Evolutionary conservation across 2,329 filamentous ascomycete genomes (phyloP), one percentile per base, ranked within the genome.

Genomic region (Botryotinia narcissicola): DNA sequence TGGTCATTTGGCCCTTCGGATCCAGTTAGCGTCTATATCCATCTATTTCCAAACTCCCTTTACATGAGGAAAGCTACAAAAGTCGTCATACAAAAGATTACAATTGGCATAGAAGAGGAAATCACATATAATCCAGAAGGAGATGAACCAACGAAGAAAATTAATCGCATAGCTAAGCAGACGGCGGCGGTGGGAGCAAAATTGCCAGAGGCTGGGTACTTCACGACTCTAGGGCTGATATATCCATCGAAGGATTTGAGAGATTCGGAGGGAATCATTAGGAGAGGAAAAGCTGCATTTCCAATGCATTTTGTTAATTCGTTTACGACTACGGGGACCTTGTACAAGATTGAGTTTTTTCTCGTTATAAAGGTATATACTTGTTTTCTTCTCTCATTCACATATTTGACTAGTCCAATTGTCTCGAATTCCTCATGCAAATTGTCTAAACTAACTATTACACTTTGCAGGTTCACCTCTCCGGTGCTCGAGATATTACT

Each of bases 321-420:
- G 0, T 99, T 99, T 80, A 98, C 96, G 1, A 98, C 96, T 0
- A 93, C 93, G 12, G 97, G 94, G 48, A 95, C 92, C 51, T 87
- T 99, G 22, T 99, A 99, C 86, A 98, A 98, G 83, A 97, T 99
- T 81, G 95, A 99, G 83, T 99, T 98, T 81, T 99, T 95, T 82
- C 85, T 98, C 72, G 94, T 90, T 70, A 93, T 98, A 76, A 98
- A 97, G 90, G 95, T 97, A 86, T 32, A 40, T n/a, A 57, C 37
- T 10, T 44, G 25, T 9, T 57, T 29, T 12, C 7, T 62, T 22
- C 63, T 63, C 63, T 51, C 32, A 16, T 42, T 66, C 37, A 9
- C 35, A 40, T 4, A 10, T 16, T 42, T 6, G 5, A 22, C 61
- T 6, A 44, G 16, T 63, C 37, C 16, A 29, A 25, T 3, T 40